Evolutionary conservation across 2,329 filamentous ascomycete species (phyloP), one percentile per base, ranked within the genome.

Genomic region (Colletotrichum chlorophyti): DNA sequence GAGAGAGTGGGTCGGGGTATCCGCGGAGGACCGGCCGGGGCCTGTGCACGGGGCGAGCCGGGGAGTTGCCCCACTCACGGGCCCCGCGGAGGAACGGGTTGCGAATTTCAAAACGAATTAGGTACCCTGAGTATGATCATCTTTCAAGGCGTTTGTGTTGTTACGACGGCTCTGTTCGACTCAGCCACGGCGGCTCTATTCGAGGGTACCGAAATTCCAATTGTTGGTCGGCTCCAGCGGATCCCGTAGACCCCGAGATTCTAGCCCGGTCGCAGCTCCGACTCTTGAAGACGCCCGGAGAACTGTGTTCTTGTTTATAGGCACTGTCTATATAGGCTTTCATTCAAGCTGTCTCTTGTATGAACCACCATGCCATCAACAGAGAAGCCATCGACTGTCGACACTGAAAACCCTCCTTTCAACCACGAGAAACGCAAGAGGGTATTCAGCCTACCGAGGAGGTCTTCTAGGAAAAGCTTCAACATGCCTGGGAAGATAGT

Each of bases 401-500:
- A 17, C 23, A 6, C n/a, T 27, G 8, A 26, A 14, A 2, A 32
- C n/a, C 3, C 29, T 6, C 12, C n/a, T 8, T 14, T 24, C 2
- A 11, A 23, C 7, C 26, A 29, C n/a, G 55, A 49, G 3, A 54
- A 37, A 21, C 42, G 50, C 9, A 53, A 26, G 6, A 17, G 55
- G 38, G 23, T 59, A 2, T 54, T 59, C 24, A 59, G 50, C 31
- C n/a, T 54, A 12, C 48, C 55, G 3, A 15, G 37, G 14, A 17
- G 50, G 9, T 38, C 55, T 21, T 48, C 55, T 3, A 38, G n/a
- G 26, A 59, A 43, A 6, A 26, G 8, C 37, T 24, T 43, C 24
- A 60, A 27, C 46, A 74, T 74, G 73, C 64, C 52, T n/a, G 45
- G 23, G n/a, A 32, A 60, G 21, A 32, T 46, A 29, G 43, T 58